Conservation (phyloP, 2,329 filamentous ascomycete genomes). For the Diaporthe sp. region DNA sequence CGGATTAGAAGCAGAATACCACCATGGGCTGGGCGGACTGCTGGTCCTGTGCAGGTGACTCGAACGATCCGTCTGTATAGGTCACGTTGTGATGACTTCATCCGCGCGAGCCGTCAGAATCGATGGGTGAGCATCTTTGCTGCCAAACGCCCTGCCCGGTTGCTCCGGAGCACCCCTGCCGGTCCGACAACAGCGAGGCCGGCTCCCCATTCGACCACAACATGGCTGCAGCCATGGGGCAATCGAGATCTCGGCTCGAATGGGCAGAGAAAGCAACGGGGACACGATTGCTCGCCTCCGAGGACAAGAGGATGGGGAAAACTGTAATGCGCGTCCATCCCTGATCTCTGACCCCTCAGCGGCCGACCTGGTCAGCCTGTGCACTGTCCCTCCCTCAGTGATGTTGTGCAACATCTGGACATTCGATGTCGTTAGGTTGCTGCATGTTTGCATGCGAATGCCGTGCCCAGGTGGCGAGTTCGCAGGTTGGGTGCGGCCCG, state of each 20-base stretch:
- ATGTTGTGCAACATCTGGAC: constrained; percentile 5
- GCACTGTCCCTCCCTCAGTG: background rate
- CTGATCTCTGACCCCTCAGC: background rate
- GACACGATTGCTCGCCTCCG: background rate
- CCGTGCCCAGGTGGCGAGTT: constrained; percentile 18
- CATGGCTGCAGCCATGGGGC: background rate
- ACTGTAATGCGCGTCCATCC: background rate
- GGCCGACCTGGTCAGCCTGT: background rate
- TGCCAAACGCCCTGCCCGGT: background rate
- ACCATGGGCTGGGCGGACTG: background rate
- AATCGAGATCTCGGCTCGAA: constrained; percentile 11
- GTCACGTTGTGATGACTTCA: constrained; percentile 39
- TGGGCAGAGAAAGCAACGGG: background rate
- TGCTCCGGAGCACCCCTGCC: constrained; percentile 23
- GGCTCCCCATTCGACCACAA: constrained; percentile 5
- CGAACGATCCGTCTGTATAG: background rate
- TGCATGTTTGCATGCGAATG: constrained; percentile 29
- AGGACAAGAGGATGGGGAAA: constrained; percentile 5
- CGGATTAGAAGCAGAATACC: background rate
- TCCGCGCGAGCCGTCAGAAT: constrained; percentile 5
- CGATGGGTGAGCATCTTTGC: background rate
- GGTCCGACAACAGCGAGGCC: background rate
- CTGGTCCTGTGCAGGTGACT: background rate
- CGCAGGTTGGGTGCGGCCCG: background rate
- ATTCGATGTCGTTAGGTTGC: constrained; percentile 1